Evolutionary conservation across 2,329 filamentous ascomycete genomes (phyloP).

Genomic region (Colletotrichum coccodes): DNA sequence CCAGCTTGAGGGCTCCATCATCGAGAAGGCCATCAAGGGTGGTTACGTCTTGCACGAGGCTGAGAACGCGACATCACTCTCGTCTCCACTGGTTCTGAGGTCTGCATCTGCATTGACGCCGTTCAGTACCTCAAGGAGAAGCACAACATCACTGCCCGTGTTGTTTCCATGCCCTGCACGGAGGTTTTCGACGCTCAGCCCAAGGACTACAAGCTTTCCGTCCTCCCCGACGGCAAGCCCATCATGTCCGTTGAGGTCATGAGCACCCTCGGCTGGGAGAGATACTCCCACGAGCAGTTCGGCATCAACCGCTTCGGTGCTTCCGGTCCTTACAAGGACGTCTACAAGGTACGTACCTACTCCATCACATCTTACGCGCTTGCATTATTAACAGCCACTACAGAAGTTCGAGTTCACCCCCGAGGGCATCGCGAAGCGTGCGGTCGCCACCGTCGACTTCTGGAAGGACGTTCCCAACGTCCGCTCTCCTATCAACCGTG

Average conservation of each 20-base stretch:
- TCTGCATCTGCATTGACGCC: slow-evolving; percentile 91
- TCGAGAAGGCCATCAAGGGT: slow-evolving; percentile 92
- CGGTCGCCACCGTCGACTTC: slow-evolving; percentile 91
- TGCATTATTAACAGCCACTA: slow-evolving; percentile 48
- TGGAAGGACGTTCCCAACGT: slow-evolving; percentile 94
- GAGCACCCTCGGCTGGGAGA: slow-evolving; percentile 98
- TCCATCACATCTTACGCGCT: background rate
- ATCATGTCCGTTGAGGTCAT: slow-evolving; percentile 95
- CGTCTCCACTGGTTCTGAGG: slow-evolving; percentile 95
- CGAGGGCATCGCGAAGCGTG: slow-evolving; percentile 95
- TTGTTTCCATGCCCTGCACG: slow-evolving; percentile 96
- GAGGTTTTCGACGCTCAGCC: slow-evolving; percentile 95
- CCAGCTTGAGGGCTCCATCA: slow-evolving; percentile 92
- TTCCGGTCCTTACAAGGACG: slow-evolving; percentile 95
- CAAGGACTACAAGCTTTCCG: slow-evolving; percentile 94
- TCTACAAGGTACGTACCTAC: slow-evolving; percentile 79
- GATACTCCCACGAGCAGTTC: slow-evolving; percentile 99
- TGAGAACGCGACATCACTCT: slow-evolving; percentile 85
- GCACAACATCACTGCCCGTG: slow-evolving; percentile 85
- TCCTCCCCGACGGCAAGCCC: slow-evolving; percentile 94
- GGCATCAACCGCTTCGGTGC: slow-evolving; percentile 99
- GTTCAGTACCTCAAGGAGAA: slow-evolving; percentile 92
- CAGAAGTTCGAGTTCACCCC: slow-evolving; percentile 99
- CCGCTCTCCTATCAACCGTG: slow-evolving; percentile 95
- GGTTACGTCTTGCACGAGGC: slow-evolving; percentile 91